Base-by-base conservation (phyloP, 2,329 filamentous ascomycete species). In the Penicillium crustosum region DNA sequence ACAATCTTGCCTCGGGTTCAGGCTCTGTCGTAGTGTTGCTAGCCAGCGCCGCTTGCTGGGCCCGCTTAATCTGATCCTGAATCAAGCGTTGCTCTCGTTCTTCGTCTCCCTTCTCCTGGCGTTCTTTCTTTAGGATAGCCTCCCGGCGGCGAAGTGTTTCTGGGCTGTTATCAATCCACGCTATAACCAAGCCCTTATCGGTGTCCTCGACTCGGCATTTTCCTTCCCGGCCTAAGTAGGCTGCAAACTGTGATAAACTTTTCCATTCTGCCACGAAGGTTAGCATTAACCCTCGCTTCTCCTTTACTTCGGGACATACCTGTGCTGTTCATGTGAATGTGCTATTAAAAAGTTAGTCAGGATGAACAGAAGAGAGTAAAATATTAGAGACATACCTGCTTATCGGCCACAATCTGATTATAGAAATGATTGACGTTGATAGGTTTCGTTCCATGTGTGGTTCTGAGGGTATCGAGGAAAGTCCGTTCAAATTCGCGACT, bases 341-440 rank as follows among this genome's bases (percentile, higher is more conserved):
- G 93, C 60, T 48, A 48, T n/a, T 8, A 23, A 3, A 25, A 13
- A 25, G 15, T 48, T n/a, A 48, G 45, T 21, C 6, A 48, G 31
- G 36, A 13, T 8, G 21, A 23, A 4, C 9, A 36, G 9, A 25
- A 25, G 36, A 25, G 1, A 25, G 21, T 23, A 21, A 2, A 35
- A 25, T 25, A 4, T 6, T 3, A 48, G 6, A 4, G 15, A 48
- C 45, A 25, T 48, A 48, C 45, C 31, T 70, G 49, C 15, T 57
- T 53, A 57, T 93, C 89, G 17, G 86, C 83, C 66, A 97, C 97
- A 68, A 96, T 94, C 70, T 93, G 88, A 73, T 97, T 91, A 76
- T 99, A 99, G 74, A 97, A 97, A 61, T 90, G 87, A 70, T 99
- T 99, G 51, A 93, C 85, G 35, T 93, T 84, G 1, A 97, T 87